Evolutionary conservation across 352 stramenopile species (phyloP), one percentile per base, ranked within the genome.

Genomic region (Phytophthora tentaculata): DNA sequence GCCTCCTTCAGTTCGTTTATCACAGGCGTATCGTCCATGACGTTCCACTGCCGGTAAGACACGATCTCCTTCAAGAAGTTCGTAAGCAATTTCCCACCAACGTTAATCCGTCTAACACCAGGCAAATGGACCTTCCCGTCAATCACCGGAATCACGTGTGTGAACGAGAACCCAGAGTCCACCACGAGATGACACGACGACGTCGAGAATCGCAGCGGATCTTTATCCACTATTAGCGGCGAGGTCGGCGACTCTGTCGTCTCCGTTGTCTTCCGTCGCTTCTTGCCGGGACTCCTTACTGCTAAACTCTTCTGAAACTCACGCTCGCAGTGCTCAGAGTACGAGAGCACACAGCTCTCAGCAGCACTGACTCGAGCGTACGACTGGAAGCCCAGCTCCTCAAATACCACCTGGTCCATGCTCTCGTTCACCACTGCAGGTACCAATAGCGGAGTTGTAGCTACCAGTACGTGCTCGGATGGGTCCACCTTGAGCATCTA

Each of bases 21-120:
- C 19, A 93, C 67, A 9, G 59, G 61, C 23, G 80, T 81, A 32
- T 92, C 80, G 64, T 99, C 95, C 92, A 98, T 98, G 59, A 99
- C 90, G 69, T 99, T 99, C 78, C 88, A 98, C 69, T 99, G 96
- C 13, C 97, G 84, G 67, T 97, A 99, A 12, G 91, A 98, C 9
- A 98, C 85, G 49, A 97, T 86, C 78, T 99, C 96, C 67, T 99
- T 98, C 5, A 98, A 75, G 67, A 98, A 98, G 77, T 99, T 98
- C 2, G 96, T 98, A 58, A 99, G 77, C 53, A 99, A 71, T 63
- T 99, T 98, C 20, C 96, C 97, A 29, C 97, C 97, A 20, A 99
- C 86, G 71, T 98, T 96, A 43, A 99, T 77, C 0, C 85, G 76
- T 62, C 78, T 89, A 45, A 93, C 84, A 37, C 75, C 81, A 0